phyloP scores from a whole-genome alignment of 305 asterid species.

The Fraxinus baroniana region DNA sequence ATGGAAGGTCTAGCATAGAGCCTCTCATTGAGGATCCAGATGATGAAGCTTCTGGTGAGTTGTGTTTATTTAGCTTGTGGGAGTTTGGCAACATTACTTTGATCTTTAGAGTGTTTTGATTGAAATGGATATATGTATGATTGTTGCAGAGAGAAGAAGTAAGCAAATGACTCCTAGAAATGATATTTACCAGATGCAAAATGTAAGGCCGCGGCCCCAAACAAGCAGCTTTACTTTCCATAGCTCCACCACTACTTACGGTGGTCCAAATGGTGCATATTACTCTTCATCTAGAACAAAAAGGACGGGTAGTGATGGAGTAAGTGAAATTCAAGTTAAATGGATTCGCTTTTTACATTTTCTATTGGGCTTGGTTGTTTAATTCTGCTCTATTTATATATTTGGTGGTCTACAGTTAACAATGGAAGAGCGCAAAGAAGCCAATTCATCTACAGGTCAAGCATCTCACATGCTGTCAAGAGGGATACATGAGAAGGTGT shows the following conservation, averaged over 20 bases:
- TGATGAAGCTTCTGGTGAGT: conserved; percentile 64
- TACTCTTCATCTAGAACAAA: conserved; percentile 67
- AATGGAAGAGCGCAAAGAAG: conserved; percentile 85
- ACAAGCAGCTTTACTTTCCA: conserved; percentile 67
- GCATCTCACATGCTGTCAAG: conserved; percentile 71
- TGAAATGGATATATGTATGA: background rate
- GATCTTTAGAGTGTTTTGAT: background rate
- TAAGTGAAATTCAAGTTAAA: conserved; percentile 37
- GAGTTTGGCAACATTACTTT: background rate
- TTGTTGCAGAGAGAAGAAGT: conserved; percentile 44
- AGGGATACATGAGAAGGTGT: conserved; percentile 82
- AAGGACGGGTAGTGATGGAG: conserved; percentile 82
- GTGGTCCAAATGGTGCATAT: conserved; percentile 78
- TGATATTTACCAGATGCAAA: conserved; percentile 37
- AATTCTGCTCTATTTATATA: background rate
- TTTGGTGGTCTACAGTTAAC: conserved; percentile 47
- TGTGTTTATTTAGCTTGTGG: conserved; percentile 7
- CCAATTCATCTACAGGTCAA: conserved; percentile 74
- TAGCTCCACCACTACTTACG: conserved; percentile 72
- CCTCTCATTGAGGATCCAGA: conserved; percentile 70
- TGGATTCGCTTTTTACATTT: conserved; percentile 2
- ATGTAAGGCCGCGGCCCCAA: conserved; percentile 45
- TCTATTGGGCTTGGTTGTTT: background rate
- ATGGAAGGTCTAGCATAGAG: conserved; percentile 64
- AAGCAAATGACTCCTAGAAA: conserved; percentile 45